Conservation (phyloP, 805 yeast genomes). For the Suhomyces emberorum region DNA sequence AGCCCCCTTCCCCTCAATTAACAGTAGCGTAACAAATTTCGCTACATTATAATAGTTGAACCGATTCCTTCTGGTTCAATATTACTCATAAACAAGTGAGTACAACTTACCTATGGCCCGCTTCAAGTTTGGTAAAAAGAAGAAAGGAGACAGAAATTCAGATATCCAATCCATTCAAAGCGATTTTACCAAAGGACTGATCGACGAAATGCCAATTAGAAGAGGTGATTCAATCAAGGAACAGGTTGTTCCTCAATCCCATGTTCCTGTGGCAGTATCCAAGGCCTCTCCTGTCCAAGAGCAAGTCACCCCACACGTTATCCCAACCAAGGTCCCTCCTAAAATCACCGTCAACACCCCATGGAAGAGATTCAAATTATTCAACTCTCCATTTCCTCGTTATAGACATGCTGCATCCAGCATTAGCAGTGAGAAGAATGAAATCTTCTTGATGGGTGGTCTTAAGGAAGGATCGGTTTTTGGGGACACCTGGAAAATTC, state of each 20-base stretch:
- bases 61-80: no score
- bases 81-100: no score
- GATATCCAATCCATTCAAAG: constrained; percentile 16
- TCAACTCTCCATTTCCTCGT: constrained; percentile 87
- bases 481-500: constrained; percentile 92
- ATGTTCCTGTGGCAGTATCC: not conserved
- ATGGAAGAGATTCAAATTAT: constrained; percentile 63
- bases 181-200: constrained; percentile 2
- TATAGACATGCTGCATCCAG: constrained; percentile 88
- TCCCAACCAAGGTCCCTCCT: not conserved
- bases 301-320: not conserved
- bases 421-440: constrained; percentile 73
- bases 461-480: constrained; percentile 86
- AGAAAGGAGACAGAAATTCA: constrained; percentile 30
- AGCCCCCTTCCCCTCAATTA: no score
- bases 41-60: no score
- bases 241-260: not conserved
- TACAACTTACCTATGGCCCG: constrained; percentile 44
- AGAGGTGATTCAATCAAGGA: constrained; percentile 2
- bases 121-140: constrained; percentile 54
- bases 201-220: constrained; percentile 3
- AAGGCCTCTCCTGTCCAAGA: constrained; percentile 2
- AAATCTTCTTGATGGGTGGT: constrained; percentile 91
- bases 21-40: no score
- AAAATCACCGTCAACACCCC: constrained; percentile 31